Evolutionary conservation across 2,329 filamentous ascomycete genomes (phyloP), one percentile per base, ranked within the genome.

Genomic region (Pseudohalonectria lignicola): DNA sequence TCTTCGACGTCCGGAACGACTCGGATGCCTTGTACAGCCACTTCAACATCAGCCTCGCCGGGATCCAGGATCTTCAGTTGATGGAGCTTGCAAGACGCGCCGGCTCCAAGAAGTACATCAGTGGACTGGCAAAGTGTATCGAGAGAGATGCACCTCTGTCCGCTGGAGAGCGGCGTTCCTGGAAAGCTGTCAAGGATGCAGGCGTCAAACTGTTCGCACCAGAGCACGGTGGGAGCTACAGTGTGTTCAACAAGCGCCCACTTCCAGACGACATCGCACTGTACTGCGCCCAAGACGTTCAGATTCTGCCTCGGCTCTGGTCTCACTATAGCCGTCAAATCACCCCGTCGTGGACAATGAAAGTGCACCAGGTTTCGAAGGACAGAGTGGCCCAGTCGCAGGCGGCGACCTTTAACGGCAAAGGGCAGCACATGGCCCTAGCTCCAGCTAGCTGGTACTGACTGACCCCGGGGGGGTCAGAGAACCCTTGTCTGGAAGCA

Each of bases 261-360:
- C 41, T 74, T 6, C 31, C 43, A 1, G 10, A 45, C 3, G 59
- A 59, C 0, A 55, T 72, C 3, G 39, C 51, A 17, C 11, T 45
- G 0, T 75, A 74, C 49, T 73, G 68, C 44, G 52, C 55, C 3
- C 54, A 64, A 18, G 67, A 74, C 44, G 61, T 74, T 10, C 29
- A 15, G 7, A 33, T 43, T 30, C 42, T 52, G 31, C 46, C 44
- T 2, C 32, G 8, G 9, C 35, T 51, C 31, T 38, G 37, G 23
- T n/a, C n/a, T n/a, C n/a, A n/a, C n/a, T n/a, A n/a, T n/a, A n/a
- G n/a, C n/a, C n/a, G n/a, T n/a, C n/a, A n/a, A n/a, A n/a, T n/a
- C n/a, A n/a, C n/a, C n/a, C n/a, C n/a, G n/a, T n/a, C n/a, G n/a
- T n/a, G n/a, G n/a, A n/a, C n/a, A n/a, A n/a, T n/a, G n/a, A n/a